Evolutionary conservation across 345 rosid species (phyloP).

Genomic region (Rubroshorea leprosula): DNA sequence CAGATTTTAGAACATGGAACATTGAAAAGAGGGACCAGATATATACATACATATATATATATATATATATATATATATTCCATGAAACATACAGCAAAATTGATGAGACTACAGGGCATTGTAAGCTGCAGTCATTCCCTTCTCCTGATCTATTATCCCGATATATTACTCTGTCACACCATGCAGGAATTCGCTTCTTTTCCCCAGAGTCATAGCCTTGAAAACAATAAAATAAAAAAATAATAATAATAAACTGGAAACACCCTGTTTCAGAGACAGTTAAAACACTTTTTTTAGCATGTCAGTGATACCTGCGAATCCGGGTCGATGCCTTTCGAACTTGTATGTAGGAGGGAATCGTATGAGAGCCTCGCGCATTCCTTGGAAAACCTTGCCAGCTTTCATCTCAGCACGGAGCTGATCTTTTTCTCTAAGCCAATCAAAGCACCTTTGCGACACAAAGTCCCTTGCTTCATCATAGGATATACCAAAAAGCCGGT

Average conservation of each 20-base stretch:
- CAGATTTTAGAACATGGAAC: constrained; percentile 15
- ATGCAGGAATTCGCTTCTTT: constrained; percentile 81
- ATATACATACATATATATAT: no score
- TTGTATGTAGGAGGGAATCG: constrained; percentile 98
- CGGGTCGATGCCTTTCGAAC: constrained; percentile 77
- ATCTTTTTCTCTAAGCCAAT: constrained; percentile 98
- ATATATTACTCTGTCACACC: constrained; percentile 79
- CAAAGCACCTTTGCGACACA: constrained; percentile 95
- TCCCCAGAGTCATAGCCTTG: constrained; percentile 95
- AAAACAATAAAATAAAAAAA: constrained; percentile 5
- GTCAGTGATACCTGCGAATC: constrained; percentile 71
- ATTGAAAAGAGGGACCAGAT: no score
- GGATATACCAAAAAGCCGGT: constrained; percentile 92
- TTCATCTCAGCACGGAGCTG: constrained; percentile 98
- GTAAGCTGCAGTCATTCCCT: constrained; percentile 57
- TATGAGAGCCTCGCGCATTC: constrained; percentile 95
- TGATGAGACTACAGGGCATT: constrained; percentile 60
- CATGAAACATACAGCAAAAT: constrained; percentile 49
- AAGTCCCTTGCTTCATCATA: constrained; percentile 99
- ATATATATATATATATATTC: no score
- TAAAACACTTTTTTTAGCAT: no score
- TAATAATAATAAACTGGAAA: neutral
- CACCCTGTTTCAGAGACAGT: constrained; percentile 1
- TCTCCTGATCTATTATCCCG: constrained; percentile 50
- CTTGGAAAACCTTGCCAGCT: constrained; percentile 95